Evolutionary conservation across 768 basidiomycete species (phyloP).

Genomic region (Lentinus brumalis): DNA sequence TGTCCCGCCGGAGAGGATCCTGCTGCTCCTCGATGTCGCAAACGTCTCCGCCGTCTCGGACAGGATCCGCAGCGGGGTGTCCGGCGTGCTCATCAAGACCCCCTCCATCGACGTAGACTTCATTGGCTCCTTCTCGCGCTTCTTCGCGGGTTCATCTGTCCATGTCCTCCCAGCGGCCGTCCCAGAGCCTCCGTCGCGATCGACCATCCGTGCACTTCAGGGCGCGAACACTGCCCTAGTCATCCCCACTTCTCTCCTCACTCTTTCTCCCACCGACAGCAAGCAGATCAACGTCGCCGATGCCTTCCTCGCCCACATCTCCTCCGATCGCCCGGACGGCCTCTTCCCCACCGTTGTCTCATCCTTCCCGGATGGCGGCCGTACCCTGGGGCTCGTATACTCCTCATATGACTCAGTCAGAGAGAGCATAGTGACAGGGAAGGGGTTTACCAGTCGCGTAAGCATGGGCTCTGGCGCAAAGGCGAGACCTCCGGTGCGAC

Average conservation of each 20-base stretch:
- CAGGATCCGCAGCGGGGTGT: slow-evolving; percentile 69
- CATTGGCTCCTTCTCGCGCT: slow-evolving; percentile 74
- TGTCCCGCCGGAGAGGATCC: slow-evolving; percentile 70
- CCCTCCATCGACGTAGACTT: slow-evolving; percentile 72
- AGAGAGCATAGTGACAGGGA: slow-evolving; percentile 85
- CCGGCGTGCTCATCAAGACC: slow-evolving; percentile 80
- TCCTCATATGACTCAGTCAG: slow-evolving; percentile 85
- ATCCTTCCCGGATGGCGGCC: slow-evolving; percentile 62
- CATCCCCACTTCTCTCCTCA: slow-evolving; percentile 71
- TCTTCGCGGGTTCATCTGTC: slow-evolving; percentile 65
- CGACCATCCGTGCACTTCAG: slow-evolving; percentile 60
- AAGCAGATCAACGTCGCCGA: slow-evolving; percentile 74
- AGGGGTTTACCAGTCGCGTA: slow-evolving; percentile 94
- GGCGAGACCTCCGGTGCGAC: slow-evolving; percentile 95
- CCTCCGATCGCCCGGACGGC: slow-evolving; percentile 88
- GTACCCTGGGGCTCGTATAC: slow-evolving; percentile 91
- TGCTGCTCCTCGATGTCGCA: slow-evolving; percentile 74
- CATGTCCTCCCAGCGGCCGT: slow-evolving; percentile 56
- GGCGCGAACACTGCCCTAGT: slow-evolving; percentile 66
- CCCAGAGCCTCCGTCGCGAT: slow-evolving; percentile 53
- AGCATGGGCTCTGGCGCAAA: slow-evolving; percentile 95
- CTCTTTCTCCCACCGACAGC: slow-evolving; percentile 52
- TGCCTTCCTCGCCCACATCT: slow-evolving; percentile 80
- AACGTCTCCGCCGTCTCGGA: slow-evolving; percentile 77
- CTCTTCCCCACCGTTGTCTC: slow-evolving; percentile 93